Percentiles rank a stretch among this genome's conserved stretches.
Evolutionary conservation across 192 early-diverging fungal species (phyloP).

Genomic region (Lobulomyces angularis): DNA sequence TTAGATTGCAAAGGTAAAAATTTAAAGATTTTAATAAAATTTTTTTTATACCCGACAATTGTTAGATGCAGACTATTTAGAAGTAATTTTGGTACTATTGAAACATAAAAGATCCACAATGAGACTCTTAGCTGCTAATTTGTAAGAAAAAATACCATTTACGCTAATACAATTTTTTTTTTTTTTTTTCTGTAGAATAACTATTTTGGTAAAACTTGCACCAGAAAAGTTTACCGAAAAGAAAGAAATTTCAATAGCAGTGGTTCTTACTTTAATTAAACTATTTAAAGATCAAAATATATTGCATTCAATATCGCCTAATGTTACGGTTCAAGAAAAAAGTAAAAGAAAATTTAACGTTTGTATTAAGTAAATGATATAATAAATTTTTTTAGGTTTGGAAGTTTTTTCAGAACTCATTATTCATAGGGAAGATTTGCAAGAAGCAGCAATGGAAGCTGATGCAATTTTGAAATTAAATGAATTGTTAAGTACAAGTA

Average conservation of each 20-base stretch:
- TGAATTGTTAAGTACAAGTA: constrained; percentile 40
- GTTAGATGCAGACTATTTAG: constrained; percentile 23
- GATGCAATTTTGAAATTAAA: constrained; percentile 57
- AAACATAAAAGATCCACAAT: constrained; percentile 52
- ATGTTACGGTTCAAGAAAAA: constrained; percentile 6
- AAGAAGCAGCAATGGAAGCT: constrained; percentile 62
- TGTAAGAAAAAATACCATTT: constrained; percentile 21
- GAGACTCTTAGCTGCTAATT: constrained; percentile 56
- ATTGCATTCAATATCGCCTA: constrained; percentile 7
- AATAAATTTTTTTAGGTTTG: neutral
- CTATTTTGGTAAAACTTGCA: neutral
- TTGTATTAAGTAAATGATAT: constrained; percentile 31
- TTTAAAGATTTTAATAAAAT: neutral
- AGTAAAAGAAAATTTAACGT: constrained; percentile 55
- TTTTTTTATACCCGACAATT: constrained; percentile 22
- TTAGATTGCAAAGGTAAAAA: constrained; percentile 31
- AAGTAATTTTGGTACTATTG: constrained; percentile 49
- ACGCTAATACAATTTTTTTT: neutral
- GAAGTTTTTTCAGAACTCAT: constrained; percentile 48
- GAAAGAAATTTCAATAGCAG: constrained; percentile 6
- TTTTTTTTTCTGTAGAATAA: too few relatives aligned
- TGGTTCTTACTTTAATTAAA: constrained; percentile 2
- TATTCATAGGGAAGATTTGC: constrained; percentile 55
- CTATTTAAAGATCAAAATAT: too few relatives aligned
- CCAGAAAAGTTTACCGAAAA: neutral